Evolutionary conservation across 257 asterid genomes (phyloP), one percentile per base, ranked within the genome.

Genomic region (Plantago elongata): DNA sequence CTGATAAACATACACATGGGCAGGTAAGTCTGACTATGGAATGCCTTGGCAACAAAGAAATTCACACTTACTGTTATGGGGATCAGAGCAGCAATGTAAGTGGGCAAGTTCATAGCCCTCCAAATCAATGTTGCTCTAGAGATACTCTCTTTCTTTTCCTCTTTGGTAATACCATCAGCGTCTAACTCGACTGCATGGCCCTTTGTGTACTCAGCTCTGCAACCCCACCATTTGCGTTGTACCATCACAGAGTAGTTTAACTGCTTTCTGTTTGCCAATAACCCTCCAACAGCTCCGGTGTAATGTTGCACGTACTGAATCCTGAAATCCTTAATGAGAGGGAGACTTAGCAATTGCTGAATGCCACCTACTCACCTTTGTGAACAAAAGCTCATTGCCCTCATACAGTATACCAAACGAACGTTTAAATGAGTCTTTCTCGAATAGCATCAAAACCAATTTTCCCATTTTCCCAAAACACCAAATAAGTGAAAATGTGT

Each of bases 91-190:
- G 74, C 85, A 37, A 82, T 61, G 50, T 76, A 79, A 22, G 76
- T 84, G 5, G 95, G 97, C 49, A 86, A 71, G 66, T 89, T 89
- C 71, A 83, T 73, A 50, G 97, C 96, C 74, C 96, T 83, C 96
- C 98, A 83, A 64, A 83, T 78, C 77, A 85, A 70, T 74, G 87
- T 88, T 47, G 89, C 81, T 69, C 69, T 74, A 40, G 90, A 81
- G 62, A 84, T 47, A 66, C 22, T 9, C 58, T 17, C 42, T 22
- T 14, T 40, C 58, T 56, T 67, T 38, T 47, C 81, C 73, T 67
- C 81, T 61, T 52, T 68, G 63, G 18, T 27, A 54, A 40, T 37
- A 16, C 49, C 52, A 62, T 61, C 72, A 48, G 10, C 17, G 1
- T 14, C 58, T 22, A 22, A 52, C 40, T 52, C 14, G 58, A 52